Evolutionary conservation across 345 rosid genomes (phyloP), one percentile per base, ranked within the genome.

Genomic region (Euclidium syriacum): DNA sequence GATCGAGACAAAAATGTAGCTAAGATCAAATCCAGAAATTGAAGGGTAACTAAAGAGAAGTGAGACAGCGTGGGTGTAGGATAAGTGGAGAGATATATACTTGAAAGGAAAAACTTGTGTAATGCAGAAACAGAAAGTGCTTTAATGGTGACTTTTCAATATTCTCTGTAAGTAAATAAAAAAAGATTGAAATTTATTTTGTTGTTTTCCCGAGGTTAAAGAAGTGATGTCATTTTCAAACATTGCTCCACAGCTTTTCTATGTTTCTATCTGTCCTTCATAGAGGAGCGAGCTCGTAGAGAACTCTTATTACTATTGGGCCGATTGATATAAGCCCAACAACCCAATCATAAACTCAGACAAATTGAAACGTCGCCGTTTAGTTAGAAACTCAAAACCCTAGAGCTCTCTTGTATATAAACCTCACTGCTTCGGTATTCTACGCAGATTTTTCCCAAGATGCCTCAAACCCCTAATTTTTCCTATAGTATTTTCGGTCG

Each of bases 301-400:
- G 11, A 33, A 11, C 35, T 39, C 15, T 34, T 25, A 12, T 9
- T 34, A 24, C 36, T 65, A 34, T 29, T 58, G 72, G 59, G 72
- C 58, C 43, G 1, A 20, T 11, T 4, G 16, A 22, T 22, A 26
- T 2, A 10, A 60, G 59, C 73, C 66, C 66, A 50, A 20, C 20
- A 68, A 27, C 57, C 52, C 63, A 32, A 16, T 11, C 38, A 19
- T 1, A 10, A 47, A 5, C 22, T 34, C 26, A 35, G 0, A 25
- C 56, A 6, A 30, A 5, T 1, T 0, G 2, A 43, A 24, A 16
- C 32, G 62, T 15, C 7, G 10, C 33, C 32, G 20, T 56, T 44
- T 19, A 34, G 23, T 7, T 10, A 22, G 5, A 17, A 46, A 52
- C 48, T 42, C 20, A 10, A 69, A 69, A 33, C 73, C 73, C 73